Conservation (phyloP, 2,329 filamentous ascomycete species). For the Rutstroemia sp. region DNA sequence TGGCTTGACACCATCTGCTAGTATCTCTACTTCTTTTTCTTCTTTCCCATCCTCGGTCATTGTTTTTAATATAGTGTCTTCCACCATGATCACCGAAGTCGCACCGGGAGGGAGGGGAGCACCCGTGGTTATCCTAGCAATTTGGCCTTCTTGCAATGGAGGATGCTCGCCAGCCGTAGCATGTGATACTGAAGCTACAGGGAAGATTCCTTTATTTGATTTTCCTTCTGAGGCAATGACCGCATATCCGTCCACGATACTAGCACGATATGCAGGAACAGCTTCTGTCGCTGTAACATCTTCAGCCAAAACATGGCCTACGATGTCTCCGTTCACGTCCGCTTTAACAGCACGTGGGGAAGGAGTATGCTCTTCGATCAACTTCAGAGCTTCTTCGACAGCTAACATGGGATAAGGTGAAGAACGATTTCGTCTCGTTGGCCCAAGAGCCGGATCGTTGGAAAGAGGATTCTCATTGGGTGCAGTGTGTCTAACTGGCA, state of each 20-base stretch:
- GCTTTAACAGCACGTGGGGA: slow-evolving; percentile 46
- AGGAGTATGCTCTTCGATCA: slow-evolving; percentile 70
- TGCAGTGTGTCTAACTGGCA: slow-evolving; percentile 66
- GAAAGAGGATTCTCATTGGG: slow-evolving; percentile 50
- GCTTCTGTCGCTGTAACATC: slow-evolving; percentile 73
- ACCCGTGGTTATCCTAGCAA: slow-evolving; percentile 89
- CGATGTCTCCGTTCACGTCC: slow-evolving; percentile 56
- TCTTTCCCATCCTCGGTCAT: slow-evolving; percentile 75
- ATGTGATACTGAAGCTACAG: slow-evolving; percentile 80
- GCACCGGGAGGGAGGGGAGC: slow-evolving; percentile 84
- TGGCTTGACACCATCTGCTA: slow-evolving; percentile 64
- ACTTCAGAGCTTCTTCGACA: slow-evolving; percentile 69
- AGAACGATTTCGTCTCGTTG: slow-evolving; percentile 66
- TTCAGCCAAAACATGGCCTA: slow-evolving; percentile 70
- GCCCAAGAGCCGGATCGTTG: slow-evolving; percentile 53
- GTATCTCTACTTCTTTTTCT: slow-evolving; percentile 81
- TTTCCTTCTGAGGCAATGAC: slow-evolving; percentile 59
- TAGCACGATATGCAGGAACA: slow-evolving; percentile 89
- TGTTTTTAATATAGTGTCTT: slow-evolving; percentile 74
- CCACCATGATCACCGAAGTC: slow-evolving; percentile 92
- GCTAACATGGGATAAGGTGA: slow-evolving; percentile 91
- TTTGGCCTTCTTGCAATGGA: slow-evolving; percentile 61
- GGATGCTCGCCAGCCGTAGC: slow-evolving; percentile 65
- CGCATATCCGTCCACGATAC: slow-evolving; percentile 95
- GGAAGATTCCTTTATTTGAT: slow-evolving; percentile 69